Percentiles rank a stretch among this genome's conserved stretches.
Conservation (phyloP, 768 basidiomycete species). For the Boletus vinaceobasis region DNA sequence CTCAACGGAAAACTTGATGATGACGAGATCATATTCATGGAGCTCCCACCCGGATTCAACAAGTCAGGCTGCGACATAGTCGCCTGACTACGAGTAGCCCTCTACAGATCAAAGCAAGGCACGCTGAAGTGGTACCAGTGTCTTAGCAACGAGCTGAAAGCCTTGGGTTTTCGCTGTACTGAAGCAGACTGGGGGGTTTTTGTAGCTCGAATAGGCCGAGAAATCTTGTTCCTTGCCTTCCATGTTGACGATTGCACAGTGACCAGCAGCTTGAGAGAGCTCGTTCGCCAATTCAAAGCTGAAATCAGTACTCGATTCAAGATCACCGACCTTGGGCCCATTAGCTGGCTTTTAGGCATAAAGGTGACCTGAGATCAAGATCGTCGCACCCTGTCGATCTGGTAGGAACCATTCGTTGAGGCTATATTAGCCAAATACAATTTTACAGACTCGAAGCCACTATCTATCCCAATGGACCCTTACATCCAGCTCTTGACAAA, state of each 20-base stretch:
- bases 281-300: conserved; percentile 1
- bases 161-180: not conserved
- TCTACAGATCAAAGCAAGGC: conserved; percentile 10
- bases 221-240: not conserved
- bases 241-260: conserved; percentile 10
- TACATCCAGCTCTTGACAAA: not conserved
- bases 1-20: no score
- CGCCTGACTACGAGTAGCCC: not conserved
- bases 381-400: not conserved
- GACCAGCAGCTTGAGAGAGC: not conserved
- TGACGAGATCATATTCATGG: no score
- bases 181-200: conserved; percentile 9
- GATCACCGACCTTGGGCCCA: not conserved
- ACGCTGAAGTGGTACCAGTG: conserved; percentile 7
- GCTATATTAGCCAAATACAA: not conserved
- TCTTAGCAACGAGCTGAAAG: not conserved
- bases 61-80: no score
- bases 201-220: not conserved
- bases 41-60: no score
- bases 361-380: not conserved
- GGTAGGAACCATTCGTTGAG: conserved; percentile 2
- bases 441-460: not conserved
- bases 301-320: not conserved
- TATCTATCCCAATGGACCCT: conserved; percentile 1
- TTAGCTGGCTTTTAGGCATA: conserved; percentile 4